phyloP scores from a whole-genome alignment of 805 yeast genomes.

The Candida ipomoeae region DNA sequence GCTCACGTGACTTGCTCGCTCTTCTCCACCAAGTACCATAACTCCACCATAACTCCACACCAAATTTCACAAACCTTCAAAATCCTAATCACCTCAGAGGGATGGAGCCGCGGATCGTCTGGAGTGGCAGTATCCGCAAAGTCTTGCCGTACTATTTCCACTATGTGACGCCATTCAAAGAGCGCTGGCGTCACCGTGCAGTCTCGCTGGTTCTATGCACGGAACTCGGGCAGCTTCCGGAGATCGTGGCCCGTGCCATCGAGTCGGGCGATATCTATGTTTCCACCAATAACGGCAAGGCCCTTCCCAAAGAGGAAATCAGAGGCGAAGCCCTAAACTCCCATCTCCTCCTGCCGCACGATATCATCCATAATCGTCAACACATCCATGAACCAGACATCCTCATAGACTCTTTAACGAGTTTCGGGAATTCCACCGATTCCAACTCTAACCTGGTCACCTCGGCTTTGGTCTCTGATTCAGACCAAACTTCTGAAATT shows the following conservation, averaged over 20 bases:
- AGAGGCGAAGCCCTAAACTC: neutral
- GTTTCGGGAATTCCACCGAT: no score
- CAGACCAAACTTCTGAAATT: neutral
- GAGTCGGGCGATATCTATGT: conserved; percentile 24
- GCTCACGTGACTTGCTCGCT: no score
- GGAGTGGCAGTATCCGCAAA: conserved; percentile 31
- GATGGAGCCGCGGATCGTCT: conserved; percentile 5
- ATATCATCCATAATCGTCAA: conserved; percentile 25
- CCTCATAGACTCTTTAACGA: conserved; percentile 18
- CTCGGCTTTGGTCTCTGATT: neutral
- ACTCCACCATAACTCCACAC: no score
- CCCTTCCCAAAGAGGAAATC: conserved; percentile 4
- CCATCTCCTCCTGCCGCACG: conserved; percentile 19
- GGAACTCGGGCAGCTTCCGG: conserved; percentile 33
- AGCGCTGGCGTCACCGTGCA: conserved; percentile 36
- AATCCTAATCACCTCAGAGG: neutral
- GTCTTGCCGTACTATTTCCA: conserved; percentile 33
- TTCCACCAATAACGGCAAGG: conserved; percentile 13
- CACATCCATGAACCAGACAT: conserved; percentile 45
- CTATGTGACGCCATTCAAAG: conserved; percentile 33
- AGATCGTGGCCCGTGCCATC: conserved; percentile 24
- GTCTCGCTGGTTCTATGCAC: conserved; percentile 26
- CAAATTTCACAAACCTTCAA: no score
- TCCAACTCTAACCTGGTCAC: no score
- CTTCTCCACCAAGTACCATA: no score